Base-by-base conservation (phyloP, 192 early-diverging fungal genomes). In the Chytriomyces confervae region DNA sequence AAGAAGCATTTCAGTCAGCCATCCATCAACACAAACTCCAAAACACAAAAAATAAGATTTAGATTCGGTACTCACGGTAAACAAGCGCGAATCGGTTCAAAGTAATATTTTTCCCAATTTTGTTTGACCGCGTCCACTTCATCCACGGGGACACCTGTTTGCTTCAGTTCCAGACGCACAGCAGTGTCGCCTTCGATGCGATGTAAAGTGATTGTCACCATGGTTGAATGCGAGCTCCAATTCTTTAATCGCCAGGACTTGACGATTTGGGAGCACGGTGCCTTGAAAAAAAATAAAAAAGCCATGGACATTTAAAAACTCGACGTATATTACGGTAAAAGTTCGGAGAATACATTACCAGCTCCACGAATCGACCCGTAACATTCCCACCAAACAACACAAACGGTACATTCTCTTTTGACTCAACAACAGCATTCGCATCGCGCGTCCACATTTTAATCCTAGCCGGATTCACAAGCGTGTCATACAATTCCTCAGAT, bases 101-200 rank as follows among this genome's bases (percentile, higher is more conserved):
- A 97, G 86, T 96, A 98, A 82, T 95, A 98, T 65, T 86, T 88
- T 53, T 89, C 86, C 95, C 95, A 98, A 86, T 98, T 96, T 46
- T 84, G 81, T 78, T 90, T 88, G 44, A 93, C 93, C 11, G 85
- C 86, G 1, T 94, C 93, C 82, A 92, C 92, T 80, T 97, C 93
- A 48, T 93, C 94, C 44, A 95, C 77, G 0, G 96, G 96, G 29
- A 98, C 93, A 6, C 91, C 91, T 16, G 82, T 86, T 82, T 97
- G 95, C 66, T 83, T 90, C 49, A 98, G 70, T 51, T 90, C 79
- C 72, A 98, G 3, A 13, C 36, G 78, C 36, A 36, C 36, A 36
- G 36, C 36, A 13, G 53, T 5, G 10, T 79, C 86, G 61, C 93
- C 92, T 49, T 80, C 80, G 23, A 80, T 82, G 77, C 96, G 90